A percentile compares a stretch with the other conserved stretches of the same genome.
phyloP scores from a whole-genome alignment of 2,329 filamentous ascomycete genomes.

The Colletotrichum destructivum region DNA sequence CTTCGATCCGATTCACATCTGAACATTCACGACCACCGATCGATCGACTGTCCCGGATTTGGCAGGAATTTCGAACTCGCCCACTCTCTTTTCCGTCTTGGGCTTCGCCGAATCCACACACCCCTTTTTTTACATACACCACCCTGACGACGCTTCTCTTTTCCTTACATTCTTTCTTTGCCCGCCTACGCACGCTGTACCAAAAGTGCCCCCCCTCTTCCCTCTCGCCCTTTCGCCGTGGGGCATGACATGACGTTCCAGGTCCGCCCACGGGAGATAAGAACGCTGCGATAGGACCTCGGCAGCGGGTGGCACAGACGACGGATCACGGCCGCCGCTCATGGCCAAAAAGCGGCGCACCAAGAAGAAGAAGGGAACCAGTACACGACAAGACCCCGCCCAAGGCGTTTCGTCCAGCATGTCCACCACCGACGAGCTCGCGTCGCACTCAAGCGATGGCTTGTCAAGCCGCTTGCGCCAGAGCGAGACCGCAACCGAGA shows the following conservation, averaged over 20 bases:
- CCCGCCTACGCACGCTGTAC: background rate
- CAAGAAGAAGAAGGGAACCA: constrained; percentile 49
- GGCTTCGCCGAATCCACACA: constrained; percentile 21
- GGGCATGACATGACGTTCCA: constrained; percentile 37
- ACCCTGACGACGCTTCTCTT: background rate
- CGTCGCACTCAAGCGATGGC: constrained; percentile 53
- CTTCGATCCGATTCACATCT: background rate
- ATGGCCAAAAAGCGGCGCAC: constrained; percentile 55
- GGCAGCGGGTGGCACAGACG: constrained; percentile 37
- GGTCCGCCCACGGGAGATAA: constrained; percentile 17
- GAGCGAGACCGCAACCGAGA: constrained; percentile 54
- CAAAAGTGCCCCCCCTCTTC: background rate
- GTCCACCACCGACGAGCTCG: constrained; percentile 52
- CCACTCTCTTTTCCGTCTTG: constrained; percentile 8
- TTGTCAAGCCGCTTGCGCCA: constrained; percentile 50
- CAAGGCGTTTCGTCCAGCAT: constrained; percentile 45
- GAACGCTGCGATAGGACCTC: constrained; percentile 35
- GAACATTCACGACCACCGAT: constrained; percentile 7
- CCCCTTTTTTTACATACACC: constrained; percentile 20
- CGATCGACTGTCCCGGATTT: constrained; percentile 16
- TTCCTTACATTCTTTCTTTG: background rate
- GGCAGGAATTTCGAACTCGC: constrained; percentile 23
- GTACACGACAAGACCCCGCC: constrained; percentile 41
- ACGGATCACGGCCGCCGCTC: constrained; percentile 45
- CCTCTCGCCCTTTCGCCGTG: constrained; percentile 13